phyloP scores from a whole-genome alignment of 768 basidiomycete genomes.

The Epithele typhae region DNA sequence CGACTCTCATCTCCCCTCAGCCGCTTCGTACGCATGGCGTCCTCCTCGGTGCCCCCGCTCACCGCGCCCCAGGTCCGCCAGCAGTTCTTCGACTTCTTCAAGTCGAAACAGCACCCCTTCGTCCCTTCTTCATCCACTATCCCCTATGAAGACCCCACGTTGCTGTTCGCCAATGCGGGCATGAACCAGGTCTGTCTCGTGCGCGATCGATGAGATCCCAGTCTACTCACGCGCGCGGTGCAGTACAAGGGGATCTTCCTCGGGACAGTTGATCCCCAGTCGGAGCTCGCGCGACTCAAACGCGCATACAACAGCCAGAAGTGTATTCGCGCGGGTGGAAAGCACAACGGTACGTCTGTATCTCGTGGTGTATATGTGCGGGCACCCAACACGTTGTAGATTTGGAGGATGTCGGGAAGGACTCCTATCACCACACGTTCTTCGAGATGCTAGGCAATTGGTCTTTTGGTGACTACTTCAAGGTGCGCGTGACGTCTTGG shows the following conservation, averaged over 20 bases:
- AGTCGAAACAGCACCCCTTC: slow-evolving; percentile 74
- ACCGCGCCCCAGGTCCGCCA: slow-evolving; percentile 79
- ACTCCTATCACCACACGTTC: slow-evolving; percentile 96
- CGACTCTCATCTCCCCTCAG: slow-evolving; percentile 9
- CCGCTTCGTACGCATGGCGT: slow-evolving; percentile 13
- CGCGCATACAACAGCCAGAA: slow-evolving; percentile 97
- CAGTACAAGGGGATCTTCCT: slow-evolving; percentile 97
- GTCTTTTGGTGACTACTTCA: slow-evolving; percentile 99
- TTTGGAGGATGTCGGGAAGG: slow-evolving; percentile 97
- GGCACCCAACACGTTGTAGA: slow-evolving; percentile 53
- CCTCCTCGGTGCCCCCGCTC: slow-evolving; percentile 43
- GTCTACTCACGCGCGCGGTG: slow-evolving; percentile 1
- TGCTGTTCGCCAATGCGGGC: slow-evolving; percentile 97
- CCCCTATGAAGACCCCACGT: slow-evolving; percentile 95
- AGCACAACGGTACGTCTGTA: slow-evolving; percentile 79
- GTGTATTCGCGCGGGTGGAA: slow-evolving; percentile 97
- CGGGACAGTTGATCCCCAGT: slow-evolving; percentile 95
- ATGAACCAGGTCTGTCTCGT: slow-evolving; percentile 75
- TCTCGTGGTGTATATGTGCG: neutral
- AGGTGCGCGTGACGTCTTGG: slow-evolving; percentile 42
- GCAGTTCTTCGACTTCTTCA: slow-evolving; percentile 90
- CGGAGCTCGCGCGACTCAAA: slow-evolving; percentile 84
- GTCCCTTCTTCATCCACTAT: slow-evolving; percentile 90
- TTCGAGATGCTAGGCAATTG: slow-evolving; percentile 99
- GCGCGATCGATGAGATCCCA: neutral